A percentile compares a stretch with the other conserved stretches of the same genome.
These are phyloP conservation scores for Annulohypoxylon nitens DNA, from an alignment of 495 filamentous ascomycete species.

Conservation along the genomic window DNA sequence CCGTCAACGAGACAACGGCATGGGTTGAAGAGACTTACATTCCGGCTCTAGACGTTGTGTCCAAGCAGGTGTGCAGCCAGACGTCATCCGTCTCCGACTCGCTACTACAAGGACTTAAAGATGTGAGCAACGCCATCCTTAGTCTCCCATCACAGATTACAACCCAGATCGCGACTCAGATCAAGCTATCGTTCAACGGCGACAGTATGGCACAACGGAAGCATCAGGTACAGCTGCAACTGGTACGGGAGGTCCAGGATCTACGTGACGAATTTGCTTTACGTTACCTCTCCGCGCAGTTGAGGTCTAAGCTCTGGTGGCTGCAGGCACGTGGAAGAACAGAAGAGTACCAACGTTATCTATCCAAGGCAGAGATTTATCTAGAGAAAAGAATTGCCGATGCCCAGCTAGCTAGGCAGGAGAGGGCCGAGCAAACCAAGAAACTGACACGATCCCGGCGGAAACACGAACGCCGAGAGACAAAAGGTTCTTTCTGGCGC, in stretches of 20 bases:
- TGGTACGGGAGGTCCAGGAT: conserved; percentile 43
- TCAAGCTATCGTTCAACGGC: conserved; percentile 44
- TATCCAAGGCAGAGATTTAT: conserved; percentile 54
- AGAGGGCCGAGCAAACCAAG: conserved; percentile 45
- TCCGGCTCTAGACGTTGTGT: conserved; percentile 50
- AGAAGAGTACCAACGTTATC: conserved; percentile 58
- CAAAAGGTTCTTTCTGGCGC: conserved; percentile 47
- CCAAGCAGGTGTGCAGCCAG: conserved; percentile 52
- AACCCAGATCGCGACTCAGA: conserved; percentile 41
- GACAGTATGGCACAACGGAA: conserved; percentile 40
- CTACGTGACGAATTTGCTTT: conserved; percentile 52
- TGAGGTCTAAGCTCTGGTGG: conserved; percentile 63
- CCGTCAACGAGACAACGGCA: conserved; percentile 52
- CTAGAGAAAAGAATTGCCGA: conserved; percentile 51
- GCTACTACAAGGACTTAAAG: conserved; percentile 42
- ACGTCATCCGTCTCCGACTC: conserved; percentile 50
- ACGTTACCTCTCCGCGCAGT: conserved; percentile 57
- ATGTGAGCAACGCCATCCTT: conserved; percentile 45
- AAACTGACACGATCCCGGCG: conserved; percentile 42
- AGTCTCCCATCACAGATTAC: conserved; percentile 36
- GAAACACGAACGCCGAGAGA: conserved; percentile 36
- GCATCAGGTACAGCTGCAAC: conserved; percentile 37
- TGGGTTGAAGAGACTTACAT: conserved; percentile 52
- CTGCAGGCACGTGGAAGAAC: conserved; percentile 57
- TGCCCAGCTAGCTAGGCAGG: conserved; percentile 34